Evolutionary conservation across 2,329 filamentous ascomycete genomes (phyloP).

Genomic region (Clonostachys solani): DNA sequence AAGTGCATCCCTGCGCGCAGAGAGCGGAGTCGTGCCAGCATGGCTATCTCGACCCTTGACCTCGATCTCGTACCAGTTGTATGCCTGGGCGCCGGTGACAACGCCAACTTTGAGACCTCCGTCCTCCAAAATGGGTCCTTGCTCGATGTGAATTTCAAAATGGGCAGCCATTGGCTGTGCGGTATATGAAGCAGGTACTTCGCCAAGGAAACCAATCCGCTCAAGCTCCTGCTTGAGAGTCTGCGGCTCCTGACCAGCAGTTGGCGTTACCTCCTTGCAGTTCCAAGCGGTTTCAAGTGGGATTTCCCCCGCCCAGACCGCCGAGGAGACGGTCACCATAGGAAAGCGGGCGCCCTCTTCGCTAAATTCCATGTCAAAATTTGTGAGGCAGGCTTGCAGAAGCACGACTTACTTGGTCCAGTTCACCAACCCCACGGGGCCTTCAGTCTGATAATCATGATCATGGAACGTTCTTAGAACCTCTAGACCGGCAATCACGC

Average conservation of each 20-base stretch:
- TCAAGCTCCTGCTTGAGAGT: constrained; percentile 42
- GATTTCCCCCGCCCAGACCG: constrained; percentile 68
- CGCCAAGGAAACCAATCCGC: constrained; percentile 65
- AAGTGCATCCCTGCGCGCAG: constrained; percentile 13
- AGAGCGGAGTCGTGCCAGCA: constrained; percentile 10
- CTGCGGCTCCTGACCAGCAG: neutral
- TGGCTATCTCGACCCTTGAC: constrained; percentile 4
- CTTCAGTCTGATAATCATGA: constrained; percentile 60
- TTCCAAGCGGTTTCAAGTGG: constrained; percentile 54
- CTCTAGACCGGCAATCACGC: constrained; percentile 68
- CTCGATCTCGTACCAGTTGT: constrained; percentile 3
- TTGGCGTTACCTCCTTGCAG: constrained; percentile 49
- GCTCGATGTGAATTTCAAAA: constrained; percentile 78
- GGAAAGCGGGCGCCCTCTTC: constrained; percentile 78
- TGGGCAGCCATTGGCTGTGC: constrained; percentile 60
- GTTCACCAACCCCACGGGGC: constrained; percentile 68
- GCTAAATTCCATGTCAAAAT: constrained; percentile 23
- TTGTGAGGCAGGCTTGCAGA: constrained; percentile 27
- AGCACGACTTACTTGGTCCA: constrained; percentile 57
- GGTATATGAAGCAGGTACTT: constrained; percentile 11
- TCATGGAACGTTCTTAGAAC: constrained; percentile 64
- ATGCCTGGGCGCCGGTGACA: constrained; percentile 4
- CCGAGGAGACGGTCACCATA: constrained; percentile 65
- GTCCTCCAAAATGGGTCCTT: constrained; percentile 65
- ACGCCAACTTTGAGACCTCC: constrained; percentile 2